Base-by-base conservation (phyloP, 73 alveolate species). In the Paramecium caudatum region DNA sequence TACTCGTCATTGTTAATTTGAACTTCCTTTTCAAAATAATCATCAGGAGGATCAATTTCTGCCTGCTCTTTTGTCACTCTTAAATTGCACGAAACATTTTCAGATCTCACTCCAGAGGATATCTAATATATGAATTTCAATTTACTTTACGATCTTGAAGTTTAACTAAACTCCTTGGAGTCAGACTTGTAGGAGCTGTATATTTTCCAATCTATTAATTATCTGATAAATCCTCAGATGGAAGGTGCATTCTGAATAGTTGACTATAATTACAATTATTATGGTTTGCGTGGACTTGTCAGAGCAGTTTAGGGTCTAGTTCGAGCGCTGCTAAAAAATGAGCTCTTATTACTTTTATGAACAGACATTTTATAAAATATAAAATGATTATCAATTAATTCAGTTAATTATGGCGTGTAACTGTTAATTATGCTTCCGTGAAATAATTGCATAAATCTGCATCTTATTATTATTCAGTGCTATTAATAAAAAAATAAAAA, bases 231-330 rank as follows among this genome's bases (percentile, higher is more conserved):
- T 74, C 88, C 6, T 74, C 88, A 74, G 17, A 19, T 37, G 68
- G 88, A 12, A 39, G 49, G 0, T 33, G 43, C 19, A 39, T 9
- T 74, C 80, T 55, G 30, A 74, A 7, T 21, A 34, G 1, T 1
- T 9, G 16, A 9, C 36, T 37, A n/a, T 15, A 8, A n/a, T 27
- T 74, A 74, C 88, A 41, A 19, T 17, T 16, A 4, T 74, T 21
- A 17, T 15, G 45, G 32, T 74, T 47, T 74, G 17, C 88, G n/a
- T 0, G 62, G 80, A 10, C 80, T 37, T 4, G 88, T 74, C 21
- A 74, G 43, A 45, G 88, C 88, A 9, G 88, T 74, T 41, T 74
- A 21, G n/a, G 88, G 88, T 45, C 88, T 36, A 8, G 88, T 74
- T 4, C 39, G 43, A 41, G 69, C 17, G 4, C 69, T 36, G 30